These are phyloP conservation scores for Tolypocladium capitatum DNA, from an alignment of 2,329 filamentous ascomycete species.

Conservation along the genomic window DNA sequence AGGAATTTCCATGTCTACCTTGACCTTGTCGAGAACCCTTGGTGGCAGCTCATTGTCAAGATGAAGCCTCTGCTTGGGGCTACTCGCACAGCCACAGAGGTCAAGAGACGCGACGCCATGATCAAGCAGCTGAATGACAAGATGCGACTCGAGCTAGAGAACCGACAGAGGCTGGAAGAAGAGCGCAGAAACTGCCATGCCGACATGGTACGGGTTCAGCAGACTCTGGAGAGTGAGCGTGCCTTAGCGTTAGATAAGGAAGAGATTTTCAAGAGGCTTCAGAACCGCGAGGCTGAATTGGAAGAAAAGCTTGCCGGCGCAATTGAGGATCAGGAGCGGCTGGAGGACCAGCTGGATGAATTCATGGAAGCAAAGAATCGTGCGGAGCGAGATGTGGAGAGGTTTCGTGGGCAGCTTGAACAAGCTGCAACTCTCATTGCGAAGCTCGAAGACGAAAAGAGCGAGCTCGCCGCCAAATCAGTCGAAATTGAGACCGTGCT, in stretches of 20 bases:
- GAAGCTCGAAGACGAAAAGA: slow-evolving; percentile 77
- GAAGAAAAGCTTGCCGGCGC: slow-evolving; percentile 87
- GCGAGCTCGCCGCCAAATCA: slow-evolving; percentile 53
- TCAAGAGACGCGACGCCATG: slow-evolving; percentile 89
- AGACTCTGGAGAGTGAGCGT: slow-evolving; percentile 88
- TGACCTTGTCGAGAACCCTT: slow-evolving; percentile 80
- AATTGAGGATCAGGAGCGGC: slow-evolving; percentile 81
- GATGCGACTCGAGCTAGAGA: slow-evolving; percentile 61
- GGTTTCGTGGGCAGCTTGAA: slow-evolving; percentile 69
- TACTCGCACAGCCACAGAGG: slow-evolving; percentile 80
- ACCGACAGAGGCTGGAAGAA: slow-evolving; percentile 73
- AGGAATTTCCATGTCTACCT: slow-evolving; percentile 88
- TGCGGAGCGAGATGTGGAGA: slow-evolving; percentile 72
- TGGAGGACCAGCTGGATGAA: slow-evolving; percentile 87
- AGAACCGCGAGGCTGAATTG: slow-evolving; percentile 79
- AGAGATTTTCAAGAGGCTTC: slow-evolving; percentile 95
- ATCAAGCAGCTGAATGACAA: slow-evolving; percentile 78
- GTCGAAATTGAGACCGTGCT: slow-evolving; percentile 58
- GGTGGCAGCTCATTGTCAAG: slow-evolving; percentile 90
- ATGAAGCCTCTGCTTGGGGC: slow-evolving; percentile 93
- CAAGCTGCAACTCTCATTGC: slow-evolving; percentile 82
- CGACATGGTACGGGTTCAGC: slow-evolving; percentile 80
- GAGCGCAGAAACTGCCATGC: slow-evolving; percentile 76
- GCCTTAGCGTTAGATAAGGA: slow-evolving; percentile 96
- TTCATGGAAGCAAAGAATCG: slow-evolving; percentile 80